These are phyloP conservation scores for Mycena chlorophos DNA, from an alignment of 768 basidiomycete genomes.

Conservation along the genomic window DNA sequence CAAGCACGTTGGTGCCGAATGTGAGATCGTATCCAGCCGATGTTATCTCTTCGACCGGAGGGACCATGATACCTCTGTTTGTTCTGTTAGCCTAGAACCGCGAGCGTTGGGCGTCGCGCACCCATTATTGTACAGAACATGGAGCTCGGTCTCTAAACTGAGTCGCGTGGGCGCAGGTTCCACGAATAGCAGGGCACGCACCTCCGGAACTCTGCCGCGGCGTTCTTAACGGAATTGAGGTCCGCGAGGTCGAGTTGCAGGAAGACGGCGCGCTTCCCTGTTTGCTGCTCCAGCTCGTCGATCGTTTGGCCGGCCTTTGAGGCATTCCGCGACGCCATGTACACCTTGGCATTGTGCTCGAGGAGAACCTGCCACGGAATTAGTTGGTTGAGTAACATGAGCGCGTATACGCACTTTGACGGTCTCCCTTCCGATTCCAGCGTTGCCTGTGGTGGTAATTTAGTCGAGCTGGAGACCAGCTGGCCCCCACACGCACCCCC, in stretches of 20 bases:
- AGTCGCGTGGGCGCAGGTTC: background rate
- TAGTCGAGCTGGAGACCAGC: too few species aligned
- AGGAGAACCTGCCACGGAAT: constrained; percentile 32
- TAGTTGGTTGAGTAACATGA: background rate
- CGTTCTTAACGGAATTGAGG: constrained; percentile 32
- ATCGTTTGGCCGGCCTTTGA: constrained; percentile 35
- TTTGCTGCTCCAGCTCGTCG: constrained; percentile 32
- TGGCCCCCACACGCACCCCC: too few species aligned
- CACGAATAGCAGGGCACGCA: background rate
- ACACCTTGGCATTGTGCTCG: constrained; percentile 39
- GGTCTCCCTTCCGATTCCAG: too few species aligned
- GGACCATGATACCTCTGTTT: constrained; percentile 48
- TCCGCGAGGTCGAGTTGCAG: constrained; percentile 39
- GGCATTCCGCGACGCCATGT: constrained; percentile 36
- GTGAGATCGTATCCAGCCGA: constrained; percentile 55
- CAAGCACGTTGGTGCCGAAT: constrained; percentile 58
- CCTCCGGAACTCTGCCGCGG: constrained; percentile 36
- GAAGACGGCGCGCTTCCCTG: constrained; percentile 36
- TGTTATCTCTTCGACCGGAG: constrained; percentile 41
- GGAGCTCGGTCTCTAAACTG: constrained; percentile 12
- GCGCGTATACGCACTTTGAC: too few species aligned
- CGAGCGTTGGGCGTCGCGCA: background rate
- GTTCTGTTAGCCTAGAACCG: background rate
- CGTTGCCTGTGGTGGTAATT: too few species aligned
- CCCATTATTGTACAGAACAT: constrained; percentile 17